Base-by-base conservation (phyloP, 148 eudicot genomes). In the Tetragonia tetragonoides region DNA sequence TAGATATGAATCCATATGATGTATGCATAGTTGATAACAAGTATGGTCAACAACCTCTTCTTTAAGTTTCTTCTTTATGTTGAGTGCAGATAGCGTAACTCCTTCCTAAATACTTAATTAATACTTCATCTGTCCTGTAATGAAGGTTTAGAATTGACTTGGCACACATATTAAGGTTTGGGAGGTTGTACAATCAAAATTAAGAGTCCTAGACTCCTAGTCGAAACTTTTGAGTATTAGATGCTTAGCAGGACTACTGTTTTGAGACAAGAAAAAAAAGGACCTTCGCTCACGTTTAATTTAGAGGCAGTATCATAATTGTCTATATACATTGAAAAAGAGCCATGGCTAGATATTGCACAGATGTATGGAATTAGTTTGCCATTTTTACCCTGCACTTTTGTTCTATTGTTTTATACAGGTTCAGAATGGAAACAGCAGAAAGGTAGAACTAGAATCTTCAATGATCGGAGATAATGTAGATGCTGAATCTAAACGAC, bases 371-470 rank as follows among this genome's bases (percentile, higher is more conserved):
- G 57, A 70, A 24, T 37, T 39, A 62, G 54, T 61, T 71, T 6
- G 6, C 24, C 44, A 21, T 47, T 38, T 68, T 23, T 57, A 57
- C 56, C 18, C n/a, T 20, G 17, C 66, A n/a, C 8, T 56, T 61
- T 69, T 68, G 17, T 20, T 8, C 34, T 63, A 73, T 68, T 66
- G 42, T 70, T 72, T 53, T 24, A 20, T 21, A 54, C 75, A 88
- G 91, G 77, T 78, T 72, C 66, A 65, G 67, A 68, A 78, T 56
- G 41, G 67, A 63, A 47, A 70, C 51, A 75, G 81, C 64, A 78
- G 49, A 76, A 66, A 63, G 21, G 81, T 66, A 40, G 70, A 78
- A 51, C 85, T 78, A 74, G 81, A 57, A 66, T 74, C 83, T 70
- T 75, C 79, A 24, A 49, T 49, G 39, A 68, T 73, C 68, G 54